Conservation (phyloP, 129 eudicot genomes). For the Saposhnikovia divaricata region DNA sequence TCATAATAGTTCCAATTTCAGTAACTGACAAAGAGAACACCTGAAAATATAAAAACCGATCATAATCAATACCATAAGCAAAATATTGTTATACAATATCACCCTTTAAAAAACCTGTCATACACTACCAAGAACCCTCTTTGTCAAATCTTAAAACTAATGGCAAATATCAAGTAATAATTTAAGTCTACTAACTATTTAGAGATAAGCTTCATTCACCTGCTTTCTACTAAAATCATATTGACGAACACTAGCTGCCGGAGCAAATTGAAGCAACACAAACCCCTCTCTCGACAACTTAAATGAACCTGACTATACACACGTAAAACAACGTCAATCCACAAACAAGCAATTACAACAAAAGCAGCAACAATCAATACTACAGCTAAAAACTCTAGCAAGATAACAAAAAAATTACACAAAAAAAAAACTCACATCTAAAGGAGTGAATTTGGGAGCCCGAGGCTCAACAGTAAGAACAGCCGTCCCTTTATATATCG, state of each 20-base stretch:
- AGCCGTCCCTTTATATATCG: conserved; percentile 85
- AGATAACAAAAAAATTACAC: background rate
- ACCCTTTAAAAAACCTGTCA: background rate
- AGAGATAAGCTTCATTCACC: conserved; percentile 25
- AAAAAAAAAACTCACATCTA: conserved; percentile 42
- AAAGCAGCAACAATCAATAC: background rate
- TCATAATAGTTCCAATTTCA: conserved; percentile 76
- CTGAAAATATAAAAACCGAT: conserved; percentile 26
- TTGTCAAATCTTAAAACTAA: background rate
- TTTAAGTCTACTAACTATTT: background rate
- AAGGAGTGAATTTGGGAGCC: conserved; percentile 69
- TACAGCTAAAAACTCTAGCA: background rate
- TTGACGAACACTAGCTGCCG: conserved; percentile 76
- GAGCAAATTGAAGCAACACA: conserved; percentile 86
- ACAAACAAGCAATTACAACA: background rate
- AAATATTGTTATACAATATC: background rate
- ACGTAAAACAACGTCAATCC: background rate
- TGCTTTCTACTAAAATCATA: conserved; percentile 92
- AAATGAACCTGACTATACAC: conserved; percentile 70
- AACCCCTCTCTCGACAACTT: conserved; percentile 74
- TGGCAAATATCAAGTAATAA: background rate
- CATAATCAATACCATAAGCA: background rate
- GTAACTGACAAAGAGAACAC: conserved; percentile 71
- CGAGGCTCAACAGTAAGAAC: conserved; percentile 75
- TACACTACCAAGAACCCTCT: background rate